Evolutionary conservation across 2,329 filamentous ascomycete species (phyloP).

Genomic region (Neofusicoccum umdonicola): DNA sequence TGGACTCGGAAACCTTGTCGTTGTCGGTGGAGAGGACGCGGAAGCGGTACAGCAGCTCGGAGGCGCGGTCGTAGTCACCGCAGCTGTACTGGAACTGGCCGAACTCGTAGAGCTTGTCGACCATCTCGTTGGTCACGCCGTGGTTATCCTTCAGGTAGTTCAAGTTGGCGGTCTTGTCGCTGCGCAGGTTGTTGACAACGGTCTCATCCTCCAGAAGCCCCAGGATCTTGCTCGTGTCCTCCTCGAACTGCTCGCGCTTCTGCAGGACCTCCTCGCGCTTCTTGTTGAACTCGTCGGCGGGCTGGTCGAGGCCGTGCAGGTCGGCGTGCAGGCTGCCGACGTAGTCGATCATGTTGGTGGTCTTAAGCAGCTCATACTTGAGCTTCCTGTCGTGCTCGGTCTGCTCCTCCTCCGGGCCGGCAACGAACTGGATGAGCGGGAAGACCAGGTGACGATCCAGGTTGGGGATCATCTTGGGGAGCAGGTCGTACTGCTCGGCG

Average conservation of each 20-base stretch:
- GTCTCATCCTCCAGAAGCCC: slow-evolving; percentile 83
- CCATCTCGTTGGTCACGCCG: slow-evolving; percentile 90
- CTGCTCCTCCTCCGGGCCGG: slow-evolving; percentile 75
- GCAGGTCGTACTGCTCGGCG: slow-evolving; percentile 72
- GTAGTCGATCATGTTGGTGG: slow-evolving; percentile 99
- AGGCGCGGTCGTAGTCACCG: slow-evolving; percentile 85
- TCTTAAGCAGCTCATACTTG: slow-evolving; percentile 91
- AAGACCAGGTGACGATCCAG: slow-evolving; percentile 97
- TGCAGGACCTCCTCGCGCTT: slow-evolving; percentile 87
- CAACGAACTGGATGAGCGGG: slow-evolving; percentile 89
- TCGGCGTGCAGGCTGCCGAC: slow-evolving; percentile 89
- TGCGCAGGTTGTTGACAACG: slow-evolving; percentile 85
- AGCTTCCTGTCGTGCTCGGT: slow-evolving; percentile 73
- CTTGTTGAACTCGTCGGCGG: slow-evolving; percentile 80
- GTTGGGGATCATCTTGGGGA: slow-evolving; percentile 84
- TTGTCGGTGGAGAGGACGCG: slow-evolving; percentile 97
- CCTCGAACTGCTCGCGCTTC: slow-evolving; percentile 77
- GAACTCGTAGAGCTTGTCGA: slow-evolving; percentile 91
- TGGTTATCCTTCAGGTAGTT: slow-evolving; percentile 97
- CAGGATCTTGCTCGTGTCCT: slow-evolving; percentile 84
- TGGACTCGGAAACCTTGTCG: slow-evolving; percentile 92
- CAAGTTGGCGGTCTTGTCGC: slow-evolving; percentile 98
- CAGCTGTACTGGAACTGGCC: slow-evolving; percentile 98
- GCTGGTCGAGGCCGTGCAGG: slow-evolving; percentile 73
- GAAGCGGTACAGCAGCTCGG: slow-evolving; percentile 95